Evolutionary conservation across 164 flowering plant species (phyloP).

Genomic region (Houttuynia cordata): DNA sequence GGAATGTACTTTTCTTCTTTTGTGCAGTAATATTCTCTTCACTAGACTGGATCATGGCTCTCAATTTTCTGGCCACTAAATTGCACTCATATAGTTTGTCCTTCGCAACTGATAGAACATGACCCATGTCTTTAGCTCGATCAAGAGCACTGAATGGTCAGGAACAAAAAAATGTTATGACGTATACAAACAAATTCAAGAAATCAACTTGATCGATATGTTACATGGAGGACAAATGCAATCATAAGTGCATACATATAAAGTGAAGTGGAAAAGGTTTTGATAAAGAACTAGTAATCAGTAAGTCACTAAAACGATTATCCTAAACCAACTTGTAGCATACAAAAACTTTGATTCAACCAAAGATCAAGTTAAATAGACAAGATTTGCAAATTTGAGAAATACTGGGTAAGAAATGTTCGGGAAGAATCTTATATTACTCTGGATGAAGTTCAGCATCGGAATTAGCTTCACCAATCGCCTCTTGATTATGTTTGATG

Average conservation of each 20-base stretch:
- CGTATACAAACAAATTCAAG: not conserved
- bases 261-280: no score
- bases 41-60: conserved; percentile 84
- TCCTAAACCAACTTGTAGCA: not conserved
- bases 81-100: conserved; percentile 64
- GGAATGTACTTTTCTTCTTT: conserved; percentile 71
- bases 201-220: not conserved
- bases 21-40: conserved; percentile 43
- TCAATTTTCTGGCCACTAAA: conserved; percentile 57
- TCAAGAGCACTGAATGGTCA: conserved; percentile 40
- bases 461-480: conserved; percentile 73
- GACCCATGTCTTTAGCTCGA: conserved; percentile 88
- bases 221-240: not conserved
- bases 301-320: no score
- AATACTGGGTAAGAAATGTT: not conserved
- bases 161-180: conserved; percentile 5
- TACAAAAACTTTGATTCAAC: not conserved
- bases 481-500: conserved; percentile 34
- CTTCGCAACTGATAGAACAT: conserved; percentile 59
- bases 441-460: conserved; percentile 69
- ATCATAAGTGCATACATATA: no score
- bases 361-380: not conserved
- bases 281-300: no score
- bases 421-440: conserved; percentile 18
- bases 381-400: not conserved